Conservation (phyloP, 202 grass and related monocot genomes). For the Carex arenaria region DNA sequence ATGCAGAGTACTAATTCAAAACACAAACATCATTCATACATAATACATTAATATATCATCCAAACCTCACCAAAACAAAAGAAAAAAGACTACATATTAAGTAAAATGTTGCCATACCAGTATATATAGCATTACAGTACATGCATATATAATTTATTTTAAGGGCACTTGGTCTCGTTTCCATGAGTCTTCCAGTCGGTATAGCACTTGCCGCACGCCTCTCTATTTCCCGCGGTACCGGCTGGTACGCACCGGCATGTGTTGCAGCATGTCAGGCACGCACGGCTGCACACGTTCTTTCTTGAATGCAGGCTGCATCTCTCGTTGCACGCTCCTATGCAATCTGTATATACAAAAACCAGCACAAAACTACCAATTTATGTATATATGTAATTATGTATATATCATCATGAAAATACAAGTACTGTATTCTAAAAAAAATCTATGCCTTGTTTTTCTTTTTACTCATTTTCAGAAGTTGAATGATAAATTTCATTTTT, state of each 20-base stretch:
- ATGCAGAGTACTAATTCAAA: too few species aligned
- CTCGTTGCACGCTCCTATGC: conserved; percentile 50
- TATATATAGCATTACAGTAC: neutral
- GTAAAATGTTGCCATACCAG: neutral
- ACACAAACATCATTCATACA: too few species aligned
- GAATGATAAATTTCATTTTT: too few species aligned
- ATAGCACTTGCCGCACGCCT: conserved; percentile 90
- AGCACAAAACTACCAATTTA: too few species aligned
- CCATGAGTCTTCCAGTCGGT: conserved; percentile 83
- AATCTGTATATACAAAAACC: conserved; percentile 26
- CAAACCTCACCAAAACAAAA: too few species aligned
- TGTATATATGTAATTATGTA: too few species aligned
- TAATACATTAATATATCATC: too few species aligned
- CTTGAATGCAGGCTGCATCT: conserved; percentile 65
- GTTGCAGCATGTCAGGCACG: conserved; percentile 79
- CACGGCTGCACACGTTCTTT: conserved; percentile 62
- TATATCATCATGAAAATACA: too few species aligned
- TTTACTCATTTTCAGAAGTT: too few species aligned
- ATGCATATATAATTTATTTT: neutral
- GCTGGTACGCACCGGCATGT: conserved; percentile 81
- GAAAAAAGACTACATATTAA: neutral
- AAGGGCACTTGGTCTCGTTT: conserved; percentile 90
- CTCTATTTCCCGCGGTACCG: conserved; percentile 68
- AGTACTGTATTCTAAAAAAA: too few species aligned
- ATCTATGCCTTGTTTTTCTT: too few species aligned